Conservation (phyloP, 306 rosid genomes). For the Cicer yamashitae region DNA sequence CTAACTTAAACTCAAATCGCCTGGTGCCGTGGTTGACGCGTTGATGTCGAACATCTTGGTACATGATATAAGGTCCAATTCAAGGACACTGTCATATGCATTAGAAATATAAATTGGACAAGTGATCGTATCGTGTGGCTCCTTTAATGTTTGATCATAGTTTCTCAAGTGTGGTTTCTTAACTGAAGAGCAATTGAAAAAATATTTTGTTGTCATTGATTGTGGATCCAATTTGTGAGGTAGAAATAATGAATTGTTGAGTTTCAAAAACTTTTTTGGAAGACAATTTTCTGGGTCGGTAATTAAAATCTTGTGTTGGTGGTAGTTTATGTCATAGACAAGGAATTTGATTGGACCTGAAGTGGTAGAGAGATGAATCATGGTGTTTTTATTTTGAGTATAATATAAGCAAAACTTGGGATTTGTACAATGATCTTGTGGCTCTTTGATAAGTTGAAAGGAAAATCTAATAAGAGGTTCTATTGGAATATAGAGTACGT, state of each 20-base stretch:
- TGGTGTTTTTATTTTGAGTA: neutral
- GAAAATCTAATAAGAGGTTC: neutral
- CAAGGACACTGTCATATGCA: neutral
- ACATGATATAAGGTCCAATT: neutral
- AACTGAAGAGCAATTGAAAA: neutral
- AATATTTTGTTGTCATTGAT: neutral
- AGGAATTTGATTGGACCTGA: neutral
- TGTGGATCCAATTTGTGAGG: neutral
- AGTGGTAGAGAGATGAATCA: neutral
- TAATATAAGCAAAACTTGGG: neutral
- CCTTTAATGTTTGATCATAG: rapidly evolving
- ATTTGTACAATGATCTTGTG: neutral
- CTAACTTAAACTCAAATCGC: neutral
- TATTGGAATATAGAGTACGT: no score
- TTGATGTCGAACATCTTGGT: neutral
- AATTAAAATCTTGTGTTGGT: rapidly evolving
- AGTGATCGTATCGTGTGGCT: neutral
- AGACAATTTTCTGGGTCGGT: neutral
- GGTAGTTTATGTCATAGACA: neutral
- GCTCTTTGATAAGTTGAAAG: neutral
- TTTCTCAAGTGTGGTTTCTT: neutral
- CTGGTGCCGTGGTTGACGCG: neutral
- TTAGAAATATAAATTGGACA: slow-evolving; percentile 22
- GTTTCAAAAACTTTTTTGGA: neutral
- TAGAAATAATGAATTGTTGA: neutral